A percentile compares a stretch with the other conserved stretches of the same genome.
These are phyloP conservation scores for Lactarius sanguifluus DNA, from an alignment of 768 basidiomycete genomes.

Conservation along the genomic window DNA sequence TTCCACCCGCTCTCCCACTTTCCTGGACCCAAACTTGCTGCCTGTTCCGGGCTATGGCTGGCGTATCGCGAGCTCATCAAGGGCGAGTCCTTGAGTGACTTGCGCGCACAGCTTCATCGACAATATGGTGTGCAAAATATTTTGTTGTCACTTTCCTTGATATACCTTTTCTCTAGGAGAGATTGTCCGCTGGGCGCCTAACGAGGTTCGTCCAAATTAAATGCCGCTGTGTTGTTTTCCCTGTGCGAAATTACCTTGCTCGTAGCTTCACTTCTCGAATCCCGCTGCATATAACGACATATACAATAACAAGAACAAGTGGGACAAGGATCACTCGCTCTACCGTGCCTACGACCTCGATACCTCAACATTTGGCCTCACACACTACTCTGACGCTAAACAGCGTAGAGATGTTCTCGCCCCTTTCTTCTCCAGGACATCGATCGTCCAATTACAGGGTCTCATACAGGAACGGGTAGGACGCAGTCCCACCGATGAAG, in stretches of 20 bases:
- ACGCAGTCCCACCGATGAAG: not conserved
- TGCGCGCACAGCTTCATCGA: constrained; percentile 1
- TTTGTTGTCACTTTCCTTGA: not conserved
- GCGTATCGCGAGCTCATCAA: not conserved
- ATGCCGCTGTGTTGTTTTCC: no score
- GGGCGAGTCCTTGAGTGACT: not conserved
- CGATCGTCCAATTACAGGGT: constrained; percentile 3
- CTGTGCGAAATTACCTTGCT: no score
- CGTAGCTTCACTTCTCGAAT: constrained; percentile 10
- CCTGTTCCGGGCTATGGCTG: not conserved
- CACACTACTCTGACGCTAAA: constrained; percentile 6
- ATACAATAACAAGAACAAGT: not conserved
- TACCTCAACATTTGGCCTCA: not conserved
- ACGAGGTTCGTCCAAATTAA: constrained; percentile 1
- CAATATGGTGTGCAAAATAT: not conserved
- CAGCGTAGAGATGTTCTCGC: constrained; percentile 5
- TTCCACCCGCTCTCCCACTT: constrained; percentile 1
- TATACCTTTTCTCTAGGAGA: not conserved
- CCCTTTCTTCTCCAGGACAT: constrained; percentile 3
- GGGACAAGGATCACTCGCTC: not conserved
- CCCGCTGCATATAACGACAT: constrained; percentile 4
- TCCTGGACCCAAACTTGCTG: not conserved
- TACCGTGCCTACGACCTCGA: constrained; percentile 12
- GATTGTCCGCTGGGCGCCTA: not conserved
- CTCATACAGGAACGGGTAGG: constrained; percentile 1